Evolutionary conservation across 768 basidiomycete species (phyloP), one percentile per base, ranked within the genome.

Genomic region (Phaffia tasmanica): DNA sequence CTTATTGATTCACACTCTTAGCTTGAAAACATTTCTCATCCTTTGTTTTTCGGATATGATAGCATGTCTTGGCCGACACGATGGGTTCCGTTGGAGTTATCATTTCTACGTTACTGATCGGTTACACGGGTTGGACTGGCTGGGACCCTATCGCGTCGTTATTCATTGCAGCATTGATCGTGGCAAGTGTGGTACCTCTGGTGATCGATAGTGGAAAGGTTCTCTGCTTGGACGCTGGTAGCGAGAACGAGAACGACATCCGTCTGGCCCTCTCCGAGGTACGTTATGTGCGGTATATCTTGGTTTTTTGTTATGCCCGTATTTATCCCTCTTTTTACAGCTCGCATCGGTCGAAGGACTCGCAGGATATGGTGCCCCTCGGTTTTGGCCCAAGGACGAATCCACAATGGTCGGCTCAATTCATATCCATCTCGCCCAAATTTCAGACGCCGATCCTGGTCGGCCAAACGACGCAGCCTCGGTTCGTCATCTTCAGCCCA

Each of bases 101-200:
- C 74, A 83, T 97, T 62, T 98, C 95, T 29, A 99, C 95, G 1
- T 79, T 98, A 21, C 82, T 98, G 63, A 98, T 99, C 69, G 86
- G 93, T 74, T 85, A 85, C 69, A 98, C 95, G 72, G 94, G 95
- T 27, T 98, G 93, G 92, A 97, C 94, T 16, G 92, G 92, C 23
- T 99, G 97, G 75, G 95, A 99, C 77, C 95, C 95, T 0, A 91
- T 99, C 68, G 95, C 95, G 0, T 93, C 90, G 11, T 79, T 99
- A 32, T 94, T 99, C 76, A 99, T 99, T 70, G 95, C 95, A 6
- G 78, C 89, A 11, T 79, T 99, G 70, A 99, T 99, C 72, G 89
- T 90, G 25, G 93, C 89, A 6, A 94, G 91, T 74, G 95, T 99
- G 23, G 81, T 94, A 27, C 95, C 95, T 15, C 84, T 99, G 50